phyloP scores from a whole-genome alignment of 2,329 filamentous ascomycete genomes.

The Diplodia intermedia region DNA sequence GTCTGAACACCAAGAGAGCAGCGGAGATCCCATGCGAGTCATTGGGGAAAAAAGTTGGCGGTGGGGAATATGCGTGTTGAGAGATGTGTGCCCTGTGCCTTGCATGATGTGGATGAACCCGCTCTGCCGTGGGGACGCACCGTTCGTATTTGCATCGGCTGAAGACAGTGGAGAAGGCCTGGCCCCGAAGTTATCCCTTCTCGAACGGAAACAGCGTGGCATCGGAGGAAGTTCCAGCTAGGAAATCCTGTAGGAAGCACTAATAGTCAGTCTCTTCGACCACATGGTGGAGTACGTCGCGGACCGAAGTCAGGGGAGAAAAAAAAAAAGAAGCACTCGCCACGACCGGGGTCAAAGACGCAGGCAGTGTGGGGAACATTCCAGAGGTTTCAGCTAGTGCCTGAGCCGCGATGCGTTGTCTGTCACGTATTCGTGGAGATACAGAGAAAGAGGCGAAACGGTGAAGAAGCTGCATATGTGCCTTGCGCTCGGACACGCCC shows the following conservation, averaged over 20 bases:
- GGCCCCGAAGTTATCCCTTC: neutral
- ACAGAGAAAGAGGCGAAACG: neutral
- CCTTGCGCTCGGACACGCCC: constrained; percentile 13
- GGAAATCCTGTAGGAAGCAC: too few relatives aligned
- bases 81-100: constrained; percentile 18
- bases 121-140: neutral
- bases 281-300: neutral
- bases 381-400: constrained; percentile 23
- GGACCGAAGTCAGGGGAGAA: neutral
- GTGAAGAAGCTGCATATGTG: constrained; percentile 13
- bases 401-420: constrained; percentile 25
- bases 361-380: neutral
- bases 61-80: neutral
- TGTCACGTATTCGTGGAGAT: constrained; percentile 13
- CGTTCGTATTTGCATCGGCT: neutral
- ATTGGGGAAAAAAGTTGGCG: constrained; percentile 2
- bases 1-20: neutral
- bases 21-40: constrained; percentile 4
- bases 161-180: neutral
- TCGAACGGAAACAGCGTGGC: neutral
- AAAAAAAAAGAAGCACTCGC: neutral
- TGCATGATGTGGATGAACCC: constrained; percentile 8
- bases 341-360: neutral
- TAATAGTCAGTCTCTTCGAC: neutral
- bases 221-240: neutral